Conservation (phyloP, 257 asterid species). For the Gentiana macrophylla region DNA sequence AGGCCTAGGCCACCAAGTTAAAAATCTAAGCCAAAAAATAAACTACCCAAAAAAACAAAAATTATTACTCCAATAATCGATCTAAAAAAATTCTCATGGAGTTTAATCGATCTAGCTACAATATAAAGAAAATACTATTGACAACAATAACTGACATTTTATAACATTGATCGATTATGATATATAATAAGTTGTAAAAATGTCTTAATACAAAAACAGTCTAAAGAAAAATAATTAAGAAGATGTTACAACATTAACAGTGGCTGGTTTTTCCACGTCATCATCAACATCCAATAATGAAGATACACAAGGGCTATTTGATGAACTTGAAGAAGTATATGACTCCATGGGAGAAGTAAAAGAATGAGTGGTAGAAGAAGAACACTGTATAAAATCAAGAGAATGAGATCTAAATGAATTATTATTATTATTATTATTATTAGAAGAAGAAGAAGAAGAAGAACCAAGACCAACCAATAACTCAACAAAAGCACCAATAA, state of each 20-base stretch:
- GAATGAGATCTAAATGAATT: not conserved
- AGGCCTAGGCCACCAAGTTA: too few relatives aligned
- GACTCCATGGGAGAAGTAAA: conserved; percentile 57
- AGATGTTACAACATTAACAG: conserved; percentile 5
- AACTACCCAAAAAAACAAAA: too few relatives aligned
- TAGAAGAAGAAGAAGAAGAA: conserved; percentile 16
- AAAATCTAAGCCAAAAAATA: too few relatives aligned
- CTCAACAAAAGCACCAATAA: conserved; percentile 71
- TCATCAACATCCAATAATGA: conserved; percentile 23
- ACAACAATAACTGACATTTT: too few relatives aligned
- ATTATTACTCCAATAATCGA: too few relatives aligned
- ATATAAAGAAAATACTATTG: too few relatives aligned
- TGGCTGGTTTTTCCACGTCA: conserved; percentile 18
- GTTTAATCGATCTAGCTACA: too few relatives aligned
- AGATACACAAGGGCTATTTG: conserved; percentile 29
- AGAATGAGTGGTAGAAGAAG: conserved; percentile 30
- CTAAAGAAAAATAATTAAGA: not conserved
- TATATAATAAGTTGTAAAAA: too few relatives aligned
- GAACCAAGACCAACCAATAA: conserved; percentile 28
- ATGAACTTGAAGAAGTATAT: conserved; percentile 33
- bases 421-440: too few relatives aligned
- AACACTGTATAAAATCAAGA: conserved; percentile 7
- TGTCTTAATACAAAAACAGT: not conserved
- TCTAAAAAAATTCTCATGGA: too few relatives aligned
- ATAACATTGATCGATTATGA: too few relatives aligned